Conservation (phyloP, 768 basidiomycete species). For the Tricholoma bakamatsutake region DNA sequence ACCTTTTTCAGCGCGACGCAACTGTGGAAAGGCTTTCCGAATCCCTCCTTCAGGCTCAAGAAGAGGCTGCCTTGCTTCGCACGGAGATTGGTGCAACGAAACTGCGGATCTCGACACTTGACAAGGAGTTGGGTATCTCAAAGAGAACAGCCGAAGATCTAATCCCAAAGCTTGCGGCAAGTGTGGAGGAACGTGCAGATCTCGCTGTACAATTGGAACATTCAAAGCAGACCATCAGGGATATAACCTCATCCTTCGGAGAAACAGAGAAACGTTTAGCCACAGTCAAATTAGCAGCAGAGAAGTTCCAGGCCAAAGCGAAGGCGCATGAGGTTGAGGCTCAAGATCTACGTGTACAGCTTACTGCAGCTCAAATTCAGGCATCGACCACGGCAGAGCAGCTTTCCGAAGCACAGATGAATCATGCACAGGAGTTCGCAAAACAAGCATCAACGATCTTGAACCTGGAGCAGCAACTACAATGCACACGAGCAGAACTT, state of each 20-base stretch:
- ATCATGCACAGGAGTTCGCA: slow-evolving; percentile 8
- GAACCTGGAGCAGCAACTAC: slow-evolving; percentile 6
- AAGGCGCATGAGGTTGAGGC: slow-evolving; percentile 1
- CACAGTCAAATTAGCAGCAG: slow-evolving; percentile 7
- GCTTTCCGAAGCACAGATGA: slow-evolving; percentile 7
- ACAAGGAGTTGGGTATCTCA: slow-evolving; percentile 7
- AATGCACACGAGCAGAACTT: slow-evolving; percentile 3
- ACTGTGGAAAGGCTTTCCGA: neutral
- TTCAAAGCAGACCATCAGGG: slow-evolving; percentile 6
- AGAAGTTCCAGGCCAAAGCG: slow-evolving; percentile 6
- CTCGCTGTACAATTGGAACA: slow-evolving; percentile 5
- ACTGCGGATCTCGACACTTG: neutral
- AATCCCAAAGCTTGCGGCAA: slow-evolving; percentile 8
- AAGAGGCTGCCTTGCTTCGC: neutral
- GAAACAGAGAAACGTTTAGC: slow-evolving; percentile 8
- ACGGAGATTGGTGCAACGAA: neutral
- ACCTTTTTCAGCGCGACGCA: neutral
- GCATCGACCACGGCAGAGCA: slow-evolving; percentile 7
- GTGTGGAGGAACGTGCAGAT: slow-evolving; percentile 7
- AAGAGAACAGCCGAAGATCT: slow-evolving; percentile 11
- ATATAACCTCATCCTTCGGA: slow-evolving; percentile 1
- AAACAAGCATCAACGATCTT: slow-evolving; percentile 8
- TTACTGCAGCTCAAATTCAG: slow-evolving; percentile 6
- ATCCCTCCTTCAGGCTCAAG: neutral
- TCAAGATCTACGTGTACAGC: slow-evolving; percentile 8